Percentiles rank a stretch among this genome's conserved stretches.
Conservation (phyloP, 805 yeast genomes). For the Blastobotrys muscicola region DNA sequence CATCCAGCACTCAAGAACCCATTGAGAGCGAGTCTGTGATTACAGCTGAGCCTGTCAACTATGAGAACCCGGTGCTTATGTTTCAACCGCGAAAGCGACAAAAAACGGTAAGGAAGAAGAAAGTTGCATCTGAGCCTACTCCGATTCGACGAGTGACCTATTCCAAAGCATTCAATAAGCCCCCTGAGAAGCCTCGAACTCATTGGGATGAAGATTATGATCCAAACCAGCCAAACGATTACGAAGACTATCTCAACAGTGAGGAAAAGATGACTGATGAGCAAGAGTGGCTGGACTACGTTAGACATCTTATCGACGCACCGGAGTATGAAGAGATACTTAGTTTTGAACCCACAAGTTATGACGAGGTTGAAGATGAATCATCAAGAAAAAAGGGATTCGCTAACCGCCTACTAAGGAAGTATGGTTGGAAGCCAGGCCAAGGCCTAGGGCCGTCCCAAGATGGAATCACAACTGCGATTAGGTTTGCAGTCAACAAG, state of each 20-base stretch:
- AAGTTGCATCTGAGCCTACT: not conserved
- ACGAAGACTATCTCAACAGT: slow-evolving; percentile 6
- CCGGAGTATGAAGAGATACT: slow-evolving; percentile 4
- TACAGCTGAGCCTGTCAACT: not conserved
- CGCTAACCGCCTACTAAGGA: slow-evolving; percentile 6
- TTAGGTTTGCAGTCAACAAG: slow-evolving; percentile 5
- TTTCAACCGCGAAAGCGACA: slow-evolving; percentile 3
- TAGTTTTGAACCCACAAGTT: not conserved
- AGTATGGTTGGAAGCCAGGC: slow-evolving; percentile 17
- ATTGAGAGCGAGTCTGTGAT: slow-evolving; percentile 3
- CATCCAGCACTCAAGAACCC: not conserved
- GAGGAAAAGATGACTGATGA: slow-evolving; percentile 9
- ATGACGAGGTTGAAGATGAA: slow-evolving; percentile 2
- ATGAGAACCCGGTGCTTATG: not conserved
- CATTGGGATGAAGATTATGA: slow-evolving; percentile 14
- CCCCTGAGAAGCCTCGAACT: not conserved
- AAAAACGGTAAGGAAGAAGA: not conserved
- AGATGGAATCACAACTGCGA: slow-evolving; percentile 9
- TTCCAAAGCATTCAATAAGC: not conserved
- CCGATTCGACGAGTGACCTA: too few relatives aligned
- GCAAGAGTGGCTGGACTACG: slow-evolving; percentile 13
- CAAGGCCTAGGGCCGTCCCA: slow-evolving; percentile 10
- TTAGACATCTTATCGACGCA: slow-evolving; percentile 1
- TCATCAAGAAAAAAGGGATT: slow-evolving; percentile 1
- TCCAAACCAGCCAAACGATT: slow-evolving; percentile 9